A percentile compares a stretch with the other conserved stretches of the same genome.
Conservation (phyloP, 345 rosid species). For the Eucalyptus fibrosa region DNA sequence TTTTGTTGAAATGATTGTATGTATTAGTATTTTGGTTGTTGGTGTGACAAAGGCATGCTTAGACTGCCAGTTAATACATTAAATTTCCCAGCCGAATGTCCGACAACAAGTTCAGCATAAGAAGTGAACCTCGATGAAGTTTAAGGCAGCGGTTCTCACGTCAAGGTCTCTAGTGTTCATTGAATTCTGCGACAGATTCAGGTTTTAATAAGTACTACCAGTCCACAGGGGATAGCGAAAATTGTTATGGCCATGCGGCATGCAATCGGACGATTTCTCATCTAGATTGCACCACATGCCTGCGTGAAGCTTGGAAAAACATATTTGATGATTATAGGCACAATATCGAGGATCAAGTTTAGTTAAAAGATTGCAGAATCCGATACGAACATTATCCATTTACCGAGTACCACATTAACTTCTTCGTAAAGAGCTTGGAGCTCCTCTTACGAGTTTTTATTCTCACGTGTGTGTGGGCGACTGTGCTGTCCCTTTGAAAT, state of each 20-base stretch:
- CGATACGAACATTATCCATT: neutral
- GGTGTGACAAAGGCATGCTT: neutral
- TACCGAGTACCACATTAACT: neutral
- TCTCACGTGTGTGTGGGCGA: neutral
- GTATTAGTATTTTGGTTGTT: neutral
- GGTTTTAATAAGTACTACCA: neutral
- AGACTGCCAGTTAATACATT: neutral
- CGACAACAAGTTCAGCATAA: neutral
- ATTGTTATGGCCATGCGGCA: neutral
- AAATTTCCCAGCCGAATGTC: neutral
- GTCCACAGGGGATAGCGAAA: neutral
- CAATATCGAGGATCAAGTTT: neutral
- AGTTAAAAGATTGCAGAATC: neutral
- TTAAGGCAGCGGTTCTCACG: neutral
- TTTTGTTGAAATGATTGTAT: neutral
- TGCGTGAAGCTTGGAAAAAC: neutral
- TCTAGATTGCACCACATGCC: neutral
- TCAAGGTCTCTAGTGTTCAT: neutral
- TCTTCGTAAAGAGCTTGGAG: neutral
- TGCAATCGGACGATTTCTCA: neutral
- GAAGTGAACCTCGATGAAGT: neutral
- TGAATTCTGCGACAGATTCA: neutral
- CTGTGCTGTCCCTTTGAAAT: neutral
- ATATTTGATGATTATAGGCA: neutral
- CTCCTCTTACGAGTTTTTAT: neutral